Conservation (phyloP, 495 filamentous ascomycete species). For the Neurospora sp. region DNA sequence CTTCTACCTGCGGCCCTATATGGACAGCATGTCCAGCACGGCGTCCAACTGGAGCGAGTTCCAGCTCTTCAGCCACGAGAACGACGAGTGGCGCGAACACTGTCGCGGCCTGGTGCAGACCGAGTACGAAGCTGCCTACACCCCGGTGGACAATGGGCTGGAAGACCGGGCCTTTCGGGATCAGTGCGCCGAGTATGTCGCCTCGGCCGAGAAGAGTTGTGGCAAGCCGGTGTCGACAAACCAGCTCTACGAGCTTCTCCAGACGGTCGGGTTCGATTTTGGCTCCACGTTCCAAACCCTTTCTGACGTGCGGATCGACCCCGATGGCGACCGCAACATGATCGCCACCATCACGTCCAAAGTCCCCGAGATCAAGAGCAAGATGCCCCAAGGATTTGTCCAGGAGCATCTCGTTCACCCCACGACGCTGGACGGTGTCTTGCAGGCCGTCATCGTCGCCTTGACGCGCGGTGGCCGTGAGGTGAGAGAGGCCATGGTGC, state of each 20-base stretch:
- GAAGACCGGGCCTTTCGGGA: neutral
- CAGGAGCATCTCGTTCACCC: slow-evolving; percentile 3
- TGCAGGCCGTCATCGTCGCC: slow-evolving; percentile 6
- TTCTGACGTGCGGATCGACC: neutral
- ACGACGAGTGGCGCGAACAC: neutral
- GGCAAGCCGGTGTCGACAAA: neutral
- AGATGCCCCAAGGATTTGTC: neutral
- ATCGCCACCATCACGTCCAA: neutral
- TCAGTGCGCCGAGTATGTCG: neutral
- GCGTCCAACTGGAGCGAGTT: neutral
- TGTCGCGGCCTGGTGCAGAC: neutral
- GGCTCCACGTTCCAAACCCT: slow-evolving; percentile 13
- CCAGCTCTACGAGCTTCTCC: slow-evolving; percentile 7
- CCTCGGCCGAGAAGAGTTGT: neutral
- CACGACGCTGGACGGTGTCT: neutral
- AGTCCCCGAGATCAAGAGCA: neutral
- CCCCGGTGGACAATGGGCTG: neutral
- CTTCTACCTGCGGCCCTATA: slow-evolving; percentile 16
- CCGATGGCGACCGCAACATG: neutral
- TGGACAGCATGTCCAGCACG: neutral
- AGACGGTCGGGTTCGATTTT: slow-evolving; percentile 12
- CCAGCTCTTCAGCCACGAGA: neutral
- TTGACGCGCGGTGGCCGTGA: neutral
- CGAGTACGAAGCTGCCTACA: neutral
- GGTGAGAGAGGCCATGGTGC: slow-evolving; percentile 6